Conservation (phyloP, 345 rosid genomes). For the Durio zibethinus region DNA sequence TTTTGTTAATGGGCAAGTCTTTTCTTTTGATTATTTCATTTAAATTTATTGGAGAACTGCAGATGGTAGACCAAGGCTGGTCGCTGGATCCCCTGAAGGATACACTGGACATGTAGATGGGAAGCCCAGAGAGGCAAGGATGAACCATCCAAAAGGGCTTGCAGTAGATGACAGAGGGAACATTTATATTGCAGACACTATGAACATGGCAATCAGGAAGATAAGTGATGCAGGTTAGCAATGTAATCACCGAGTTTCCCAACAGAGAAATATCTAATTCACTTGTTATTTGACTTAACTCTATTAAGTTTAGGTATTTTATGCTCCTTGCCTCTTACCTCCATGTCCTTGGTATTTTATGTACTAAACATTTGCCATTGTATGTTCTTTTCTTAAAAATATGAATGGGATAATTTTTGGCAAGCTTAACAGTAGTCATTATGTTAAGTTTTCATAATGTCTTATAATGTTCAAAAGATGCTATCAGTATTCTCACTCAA, state of each 20-base stretch:
- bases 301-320: not conserved
- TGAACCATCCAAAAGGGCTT: conserved; percentile 90
- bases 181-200: conserved; percentile 81
- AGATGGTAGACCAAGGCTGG: conserved; percentile 77
- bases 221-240: conserved; percentile 76
- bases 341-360: not conserved
- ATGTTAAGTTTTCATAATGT: not conserved
- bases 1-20: not conserved
- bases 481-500: not conserved
- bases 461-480: not conserved
- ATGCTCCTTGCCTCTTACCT: not conserved
- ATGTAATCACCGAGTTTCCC: not conserved
- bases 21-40: not conserved
- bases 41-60: conserved; percentile 22
- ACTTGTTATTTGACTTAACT: not conserved
- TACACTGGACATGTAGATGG: conserved; percentile 90
- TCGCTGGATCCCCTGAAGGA: conserved; percentile 90
- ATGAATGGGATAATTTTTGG: not conserved
- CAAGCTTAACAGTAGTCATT: not conserved
- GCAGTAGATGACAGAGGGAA: conserved; percentile 91
- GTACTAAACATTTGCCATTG: not conserved
- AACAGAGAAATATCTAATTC: not conserved
- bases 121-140: conserved; percentile 69
- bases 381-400: not conserved
- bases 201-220: conserved; percentile 90